A percentile compares a stretch with the other conserved stretches of the same genome.
Conservation (phyloP, 208 protist genomes). For the Herpetomonas tarakana region DNA sequence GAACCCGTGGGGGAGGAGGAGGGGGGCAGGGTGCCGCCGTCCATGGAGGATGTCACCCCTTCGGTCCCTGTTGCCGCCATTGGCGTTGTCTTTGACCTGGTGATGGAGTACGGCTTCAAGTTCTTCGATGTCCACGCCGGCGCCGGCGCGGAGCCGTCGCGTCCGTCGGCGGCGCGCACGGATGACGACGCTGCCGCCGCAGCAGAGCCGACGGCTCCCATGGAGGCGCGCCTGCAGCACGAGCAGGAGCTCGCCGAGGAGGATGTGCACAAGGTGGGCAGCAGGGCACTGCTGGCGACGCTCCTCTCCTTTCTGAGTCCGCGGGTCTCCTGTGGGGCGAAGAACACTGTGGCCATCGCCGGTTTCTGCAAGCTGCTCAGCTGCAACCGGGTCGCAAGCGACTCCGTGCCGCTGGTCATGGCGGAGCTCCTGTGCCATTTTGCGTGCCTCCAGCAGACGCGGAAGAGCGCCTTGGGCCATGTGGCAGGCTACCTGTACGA, state of each 20-base stretch:
- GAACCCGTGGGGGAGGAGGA: constrained; percentile 14
- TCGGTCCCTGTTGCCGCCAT: constrained; percentile 65
- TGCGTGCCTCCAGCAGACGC: constrained; percentile 21
- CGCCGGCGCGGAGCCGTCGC: background rate
- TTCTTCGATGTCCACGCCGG: constrained; percentile 66
- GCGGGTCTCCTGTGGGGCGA: constrained; percentile 20
- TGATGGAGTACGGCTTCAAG: constrained; percentile 86
- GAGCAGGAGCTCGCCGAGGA: constrained; percentile 73
- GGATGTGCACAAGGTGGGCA: constrained; percentile 83
- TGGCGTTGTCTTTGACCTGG: constrained; percentile 74
- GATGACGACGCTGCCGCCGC: constrained; percentile 8
- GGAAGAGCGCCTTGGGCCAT: constrained; percentile 19
- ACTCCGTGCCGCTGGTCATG: constrained; percentile 47
- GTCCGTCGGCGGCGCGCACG: background rate
- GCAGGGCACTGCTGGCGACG: constrained; percentile 40
- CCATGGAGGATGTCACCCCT: constrained; percentile 1
- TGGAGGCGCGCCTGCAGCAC: constrained; percentile 66
- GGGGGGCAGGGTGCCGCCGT: background rate
- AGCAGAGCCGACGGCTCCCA: constrained; percentile 19
- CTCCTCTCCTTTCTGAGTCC: constrained; percentile 52
- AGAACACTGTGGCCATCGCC: constrained; percentile 36
- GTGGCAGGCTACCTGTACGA: constrained; percentile 48
- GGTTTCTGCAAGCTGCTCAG: constrained; percentile 89
- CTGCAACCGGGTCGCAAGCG: constrained; percentile 73
- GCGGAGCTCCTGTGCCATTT: constrained; percentile 68